Conservation (phyloP, 768 basidiomycete species). For the Phaeotremella fagi region DNA sequence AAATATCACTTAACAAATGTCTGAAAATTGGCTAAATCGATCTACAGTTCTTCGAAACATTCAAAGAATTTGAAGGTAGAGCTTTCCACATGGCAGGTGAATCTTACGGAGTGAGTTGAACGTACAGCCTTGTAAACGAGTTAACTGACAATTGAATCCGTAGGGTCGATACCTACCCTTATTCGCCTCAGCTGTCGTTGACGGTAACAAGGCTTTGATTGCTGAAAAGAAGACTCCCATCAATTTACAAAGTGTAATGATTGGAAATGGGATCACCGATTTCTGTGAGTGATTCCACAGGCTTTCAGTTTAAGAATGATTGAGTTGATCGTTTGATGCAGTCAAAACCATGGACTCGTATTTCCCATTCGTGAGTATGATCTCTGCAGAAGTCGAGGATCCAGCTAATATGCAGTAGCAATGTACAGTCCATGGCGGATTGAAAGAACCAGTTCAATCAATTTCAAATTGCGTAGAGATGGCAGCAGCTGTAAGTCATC, state of each 20-base stretch:
- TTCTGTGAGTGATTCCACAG: conserved; percentile 22
- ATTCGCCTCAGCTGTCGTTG: conserved; percentile 71
- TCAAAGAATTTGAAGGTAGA: conserved; percentile 65
- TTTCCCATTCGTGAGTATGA: conserved; percentile 33
- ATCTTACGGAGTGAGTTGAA: conserved; percentile 61
- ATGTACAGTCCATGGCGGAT: conserved; percentile 36
- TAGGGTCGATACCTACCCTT: conserved; percentile 47
- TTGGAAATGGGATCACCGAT: conserved; percentile 55
- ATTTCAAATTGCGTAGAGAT: conserved; percentile 41
- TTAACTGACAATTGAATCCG: neutral
- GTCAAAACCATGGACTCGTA: conserved; percentile 34
- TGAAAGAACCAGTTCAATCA: conserved; percentile 29
- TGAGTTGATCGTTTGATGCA: conserved; percentile 5
- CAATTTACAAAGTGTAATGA: conserved; percentile 68
- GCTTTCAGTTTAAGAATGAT: no score
- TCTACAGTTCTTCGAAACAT: conserved; percentile 65
- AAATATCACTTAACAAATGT: neutral
- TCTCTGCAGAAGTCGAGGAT: neutral
- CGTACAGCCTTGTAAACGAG: neutral
- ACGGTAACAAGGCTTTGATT: conserved; percentile 60
- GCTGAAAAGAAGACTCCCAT: conserved; percentile 56
- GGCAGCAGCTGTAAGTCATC: conserved; percentile 39
- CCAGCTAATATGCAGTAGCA: conserved; percentile 16
- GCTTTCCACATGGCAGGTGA: conserved; percentile 68
- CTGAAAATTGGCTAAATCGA: conserved; percentile 2